Evolutionary conservation across 2,329 filamentous ascomycete species (phyloP).

Genomic region (Venturia pyrina): DNA sequence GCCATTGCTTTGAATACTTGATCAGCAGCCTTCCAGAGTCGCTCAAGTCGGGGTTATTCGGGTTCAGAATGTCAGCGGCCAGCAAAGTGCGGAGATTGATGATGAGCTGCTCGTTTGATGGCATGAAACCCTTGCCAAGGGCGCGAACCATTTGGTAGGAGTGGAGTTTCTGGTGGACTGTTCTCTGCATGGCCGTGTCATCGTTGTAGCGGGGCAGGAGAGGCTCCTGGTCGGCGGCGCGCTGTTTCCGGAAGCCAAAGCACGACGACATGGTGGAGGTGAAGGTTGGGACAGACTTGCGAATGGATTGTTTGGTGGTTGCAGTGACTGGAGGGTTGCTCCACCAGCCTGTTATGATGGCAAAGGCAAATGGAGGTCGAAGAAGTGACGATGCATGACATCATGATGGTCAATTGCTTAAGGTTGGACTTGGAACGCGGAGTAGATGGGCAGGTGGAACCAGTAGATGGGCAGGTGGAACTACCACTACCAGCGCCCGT

Average conservation of each 20-base stretch:
- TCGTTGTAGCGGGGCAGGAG: slow-evolving; percentile 75
- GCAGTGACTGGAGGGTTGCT: too few relatives aligned
- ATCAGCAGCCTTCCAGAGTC: slow-evolving; percentile 65
- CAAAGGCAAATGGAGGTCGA: neutral
- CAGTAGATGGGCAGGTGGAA: too few relatives aligned
- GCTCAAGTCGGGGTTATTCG: slow-evolving; percentile 64
- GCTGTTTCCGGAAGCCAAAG: slow-evolving; percentile 47
- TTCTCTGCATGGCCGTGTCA: slow-evolving; percentile 66
- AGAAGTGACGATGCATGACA: neutral
- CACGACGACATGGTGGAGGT: slow-evolving; percentile 47
- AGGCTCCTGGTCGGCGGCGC: slow-evolving; percentile 41
- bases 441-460: too few relatives aligned
- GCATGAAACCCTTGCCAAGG: slow-evolving; percentile 77
- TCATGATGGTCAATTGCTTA: neutral
- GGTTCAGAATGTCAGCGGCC: slow-evolving; percentile 67
- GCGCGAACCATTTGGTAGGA: slow-evolving; percentile 86
- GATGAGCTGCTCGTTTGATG: slow-evolving; percentile 76
- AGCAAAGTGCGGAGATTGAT: slow-evolving; percentile 71
- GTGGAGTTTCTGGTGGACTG: slow-evolving; percentile 81
- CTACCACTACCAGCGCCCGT: too few relatives aligned
- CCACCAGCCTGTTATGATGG: too few relatives aligned
- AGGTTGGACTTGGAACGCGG: too few relatives aligned
- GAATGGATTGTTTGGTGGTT: neutral
- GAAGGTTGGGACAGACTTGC: neutral
- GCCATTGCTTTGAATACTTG: slow-evolving; percentile 61